A percentile compares a stretch with the other conserved stretches of the same genome.
Conservation (phyloP, 129 eudicot genomes). For the Oenanthe sinensis region DNA sequence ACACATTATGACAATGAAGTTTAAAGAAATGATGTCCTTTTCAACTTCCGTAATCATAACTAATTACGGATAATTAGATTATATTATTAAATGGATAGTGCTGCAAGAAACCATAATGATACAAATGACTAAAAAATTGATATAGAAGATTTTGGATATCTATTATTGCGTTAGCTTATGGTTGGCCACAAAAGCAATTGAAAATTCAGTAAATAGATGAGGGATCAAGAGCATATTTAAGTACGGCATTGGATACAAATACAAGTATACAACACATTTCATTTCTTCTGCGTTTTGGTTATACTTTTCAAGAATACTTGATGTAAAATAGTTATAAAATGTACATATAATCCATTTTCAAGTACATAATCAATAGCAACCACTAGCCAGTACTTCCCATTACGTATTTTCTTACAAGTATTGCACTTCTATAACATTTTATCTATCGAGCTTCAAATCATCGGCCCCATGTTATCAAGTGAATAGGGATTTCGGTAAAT, state of each 20-base stretch:
- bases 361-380: too few relatives aligned
- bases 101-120: not conserved
- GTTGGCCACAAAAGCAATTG: not conserved
- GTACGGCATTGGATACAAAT: not conserved
- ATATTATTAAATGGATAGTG: not conserved
- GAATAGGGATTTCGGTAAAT: too few relatives aligned
- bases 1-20: slow-evolving; percentile 3
- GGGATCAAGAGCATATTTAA: not conserved
- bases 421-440: too few relatives aligned
- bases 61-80: slow-evolving; percentile 1
- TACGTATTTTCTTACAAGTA: too few relatives aligned
- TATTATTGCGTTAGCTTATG: not conserved
- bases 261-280: not conserved
- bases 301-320: not conserved
- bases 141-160: not conserved
- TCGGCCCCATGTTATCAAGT: too few relatives aligned
- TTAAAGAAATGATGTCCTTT: not conserved
- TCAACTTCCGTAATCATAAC: not conserved
- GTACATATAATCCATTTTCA: too few relatives aligned
- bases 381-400: too few relatives aligned
- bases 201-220: not conserved
- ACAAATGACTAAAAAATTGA: not conserved
- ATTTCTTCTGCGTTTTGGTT: not conserved
- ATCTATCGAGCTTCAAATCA: too few relatives aligned
- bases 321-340: too few relatives aligned